A percentile compares a stretch with the other conserved stretches of the same genome.
phyloP scores from a whole-genome alignment of 2,329 filamentous ascomycete genomes.

The Talaromyces pinophilus region DNA sequence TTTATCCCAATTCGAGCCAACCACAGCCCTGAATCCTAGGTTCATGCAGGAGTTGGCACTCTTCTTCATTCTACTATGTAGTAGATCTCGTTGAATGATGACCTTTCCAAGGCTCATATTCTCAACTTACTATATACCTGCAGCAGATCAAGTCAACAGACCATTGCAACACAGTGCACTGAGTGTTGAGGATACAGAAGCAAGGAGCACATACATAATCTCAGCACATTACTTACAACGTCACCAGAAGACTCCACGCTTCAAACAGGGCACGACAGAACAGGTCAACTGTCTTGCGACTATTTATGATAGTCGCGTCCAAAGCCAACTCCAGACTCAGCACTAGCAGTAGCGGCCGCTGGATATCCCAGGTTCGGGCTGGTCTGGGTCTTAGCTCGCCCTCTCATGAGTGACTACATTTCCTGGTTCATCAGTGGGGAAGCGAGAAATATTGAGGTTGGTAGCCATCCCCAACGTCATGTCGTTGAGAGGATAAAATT shows the following conservation, averaged over 20 bases:
- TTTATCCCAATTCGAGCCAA: neutral
- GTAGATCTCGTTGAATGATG: neutral
- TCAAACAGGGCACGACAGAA: conserved; percentile 9
- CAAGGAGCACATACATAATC: neutral
- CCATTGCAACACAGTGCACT: neutral
- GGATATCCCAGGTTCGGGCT: neutral
- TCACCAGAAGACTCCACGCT: neutral
- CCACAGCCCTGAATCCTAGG: neutral
- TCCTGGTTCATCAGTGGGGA: conserved; percentile 3
- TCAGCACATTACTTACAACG: conserved; percentile 6
- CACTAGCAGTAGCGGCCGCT: conserved; percentile 1
- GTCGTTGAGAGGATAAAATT: neutral
- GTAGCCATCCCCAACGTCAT: conserved; percentile 15
- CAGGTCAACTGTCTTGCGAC: conserved; percentile 3
- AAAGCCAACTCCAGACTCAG: conserved; percentile 5
- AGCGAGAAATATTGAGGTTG: neutral
- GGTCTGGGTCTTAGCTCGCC: neutral
- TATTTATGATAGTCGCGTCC: neutral
- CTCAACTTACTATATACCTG: neutral
- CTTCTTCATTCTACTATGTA: neutral
- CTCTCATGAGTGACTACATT: neutral
- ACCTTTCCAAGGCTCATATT: neutral
- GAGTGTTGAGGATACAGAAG: neutral
- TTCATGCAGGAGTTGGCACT: neutral
- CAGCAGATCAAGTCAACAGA: neutral